These are phyloP conservation scores for Globisporangium cederbergense DNA, from an alignment of 352 stramenopile genomes.

Conservation along the genomic window DNA sequence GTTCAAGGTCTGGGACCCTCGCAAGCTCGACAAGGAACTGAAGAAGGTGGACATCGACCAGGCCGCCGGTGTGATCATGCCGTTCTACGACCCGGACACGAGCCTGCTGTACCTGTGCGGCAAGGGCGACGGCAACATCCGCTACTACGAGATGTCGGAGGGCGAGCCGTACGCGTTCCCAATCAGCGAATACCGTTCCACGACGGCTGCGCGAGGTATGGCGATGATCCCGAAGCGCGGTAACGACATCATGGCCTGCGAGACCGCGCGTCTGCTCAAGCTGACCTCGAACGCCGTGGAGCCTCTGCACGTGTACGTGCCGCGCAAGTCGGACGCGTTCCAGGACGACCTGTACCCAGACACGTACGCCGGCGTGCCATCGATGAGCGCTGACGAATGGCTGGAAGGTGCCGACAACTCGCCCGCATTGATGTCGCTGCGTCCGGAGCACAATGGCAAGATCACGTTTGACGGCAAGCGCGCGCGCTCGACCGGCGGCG, in stretches of 20 bases:
- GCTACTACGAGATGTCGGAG: constrained; percentile 98
- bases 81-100: constrained; percentile 98
- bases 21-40: constrained; percentile 90
- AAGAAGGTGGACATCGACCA: constrained; percentile 97
- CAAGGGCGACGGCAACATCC: constrained; percentile 98
- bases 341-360: constrained; percentile 99
- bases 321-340: constrained; percentile 98
- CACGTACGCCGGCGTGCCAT: constrained; percentile 91
- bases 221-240: constrained; percentile 98
- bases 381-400: constrained; percentile 96
- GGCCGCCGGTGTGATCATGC: constrained; percentile 97
- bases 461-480: constrained; percentile 86
- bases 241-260: constrained; percentile 97
- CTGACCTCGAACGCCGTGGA: constrained; percentile 96
- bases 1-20: constrained; percentile 88
- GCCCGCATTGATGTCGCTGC: constrained; percentile 91
- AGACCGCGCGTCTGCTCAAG: constrained; percentile 95
- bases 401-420: constrained; percentile 91
- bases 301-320: constrained; percentile 95
- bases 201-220: constrained; percentile 95
- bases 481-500: constrained; percentile 32
- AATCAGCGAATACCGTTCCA: constrained; percentile 95
- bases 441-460: constrained; percentile 86
- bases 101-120: constrained; percentile 98
- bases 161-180: constrained; percentile 92